Evolutionary conservation across 176 grass and related monocot genomes (phyloP).

Genomic region (Alopecurus myosuroides): DNA sequence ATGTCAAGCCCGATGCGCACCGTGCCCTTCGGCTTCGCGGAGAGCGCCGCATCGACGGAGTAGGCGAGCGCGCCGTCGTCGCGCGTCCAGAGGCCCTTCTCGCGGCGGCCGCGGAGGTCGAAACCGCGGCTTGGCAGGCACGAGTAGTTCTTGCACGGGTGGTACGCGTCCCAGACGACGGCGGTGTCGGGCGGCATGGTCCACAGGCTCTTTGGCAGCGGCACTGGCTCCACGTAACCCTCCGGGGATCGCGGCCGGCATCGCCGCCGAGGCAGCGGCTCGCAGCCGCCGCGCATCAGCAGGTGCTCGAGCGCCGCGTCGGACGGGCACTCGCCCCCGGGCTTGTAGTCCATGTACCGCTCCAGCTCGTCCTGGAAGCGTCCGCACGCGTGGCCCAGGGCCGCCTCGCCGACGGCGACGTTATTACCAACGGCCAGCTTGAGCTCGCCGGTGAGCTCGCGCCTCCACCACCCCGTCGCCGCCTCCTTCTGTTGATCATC

Average conservation of each 20-base stretch:
- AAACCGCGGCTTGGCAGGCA: conserved; percentile 42
- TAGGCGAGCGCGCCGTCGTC: conserved; percentile 40
- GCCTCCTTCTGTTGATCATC: background rate
- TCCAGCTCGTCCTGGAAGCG: conserved; percentile 46
- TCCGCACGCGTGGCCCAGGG: conserved; percentile 40
- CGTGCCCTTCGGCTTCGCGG: conserved; percentile 25
- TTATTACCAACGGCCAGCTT: conserved; percentile 20
- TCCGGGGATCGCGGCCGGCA: conserved; percentile 33
- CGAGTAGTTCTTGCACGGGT: conserved; percentile 51
- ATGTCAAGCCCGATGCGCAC: conserved; percentile 73
- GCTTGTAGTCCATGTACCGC: conserved; percentile 42
- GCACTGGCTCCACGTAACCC: conserved; percentile 25
- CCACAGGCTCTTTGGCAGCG: conserved; percentile 58
- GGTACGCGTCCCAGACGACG: conserved; percentile 53
- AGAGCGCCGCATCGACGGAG: conserved; percentile 52
- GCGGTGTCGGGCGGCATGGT: conserved; percentile 34
- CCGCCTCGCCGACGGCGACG: background rate
- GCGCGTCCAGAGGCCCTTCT: conserved; percentile 41
- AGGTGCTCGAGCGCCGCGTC: conserved; percentile 47
- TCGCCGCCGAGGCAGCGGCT: conserved; percentile 59
- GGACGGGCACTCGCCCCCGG: conserved; percentile 50
- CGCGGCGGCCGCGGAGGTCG: conserved; percentile 26
- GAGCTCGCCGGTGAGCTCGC: conserved; percentile 46
- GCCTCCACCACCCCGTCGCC: background rate
- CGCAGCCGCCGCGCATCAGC: conserved; percentile 51